Evolutionary conservation across 495 filamentous ascomycete species (phyloP), one percentile per base, ranked within the genome.

Genomic region (Talaromyces wortmannii): DNA sequence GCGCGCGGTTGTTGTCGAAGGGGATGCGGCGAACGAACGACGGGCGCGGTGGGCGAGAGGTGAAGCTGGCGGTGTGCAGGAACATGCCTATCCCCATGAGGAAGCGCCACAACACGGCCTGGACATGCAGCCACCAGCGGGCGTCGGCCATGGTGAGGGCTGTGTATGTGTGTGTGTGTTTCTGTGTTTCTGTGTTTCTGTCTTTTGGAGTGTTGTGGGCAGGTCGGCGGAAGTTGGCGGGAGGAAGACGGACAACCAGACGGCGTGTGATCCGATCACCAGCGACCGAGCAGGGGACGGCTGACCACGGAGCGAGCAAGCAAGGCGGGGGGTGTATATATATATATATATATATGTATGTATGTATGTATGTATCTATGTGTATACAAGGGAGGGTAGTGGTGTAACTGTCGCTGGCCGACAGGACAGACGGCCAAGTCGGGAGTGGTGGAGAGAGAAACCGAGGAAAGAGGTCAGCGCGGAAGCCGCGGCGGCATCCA

Each of bases 81-180:
- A 79, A 72, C 87, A 94, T 90, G 63, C 90, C 90, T 31, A 91
- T 73, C 56, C 75, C 77, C 80, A 92, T 90, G n/a, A 92, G 71
- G 58, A 78, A 76, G 45, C 91, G 79, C 89, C 89, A 94, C 66
- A 88, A 78, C 32, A 73, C 65, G 47, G 91, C 91, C 65, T 91
- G 84, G 57, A 86, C 56, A 31, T 78, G 75, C n/a, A 94, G 82
- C 62, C 85, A 80, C 78, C 83, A 45, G 52, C 2, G 29, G 2
- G 32, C 16, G 36, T 84, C 71, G 18, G 66, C 56, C 75, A 77
- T 78, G 45, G 50, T 57, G 50, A 45, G 51, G 46, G 45, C 47
- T 44, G 45, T 18, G 31, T 31, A 30, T 48, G 23, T 23, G 2
- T 23, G 23, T 23, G 4, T 23, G 23, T 23, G 4, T 23, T 23